Evolutionary conservation across 2,329 filamentous ascomycete genomes (phyloP).

Genomic region (Trichoderma simmonsii): DNA sequence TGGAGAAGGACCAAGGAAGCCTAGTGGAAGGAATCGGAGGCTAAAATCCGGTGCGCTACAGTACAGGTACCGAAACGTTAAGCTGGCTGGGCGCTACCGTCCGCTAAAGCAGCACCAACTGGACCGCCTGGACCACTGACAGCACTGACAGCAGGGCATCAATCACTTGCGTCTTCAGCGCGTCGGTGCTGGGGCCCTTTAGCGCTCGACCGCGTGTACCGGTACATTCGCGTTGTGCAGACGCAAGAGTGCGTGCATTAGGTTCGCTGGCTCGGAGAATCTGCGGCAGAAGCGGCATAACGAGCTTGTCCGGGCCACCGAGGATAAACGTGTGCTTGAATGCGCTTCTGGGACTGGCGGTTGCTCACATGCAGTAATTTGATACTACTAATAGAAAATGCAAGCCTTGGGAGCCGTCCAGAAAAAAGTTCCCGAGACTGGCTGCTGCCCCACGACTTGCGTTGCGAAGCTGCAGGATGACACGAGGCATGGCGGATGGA

Average conservation of each 20-base stretch:
- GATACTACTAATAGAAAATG: background rate
- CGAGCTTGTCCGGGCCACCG: background rate
- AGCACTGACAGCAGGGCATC: background rate
- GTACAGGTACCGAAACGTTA: background rate
- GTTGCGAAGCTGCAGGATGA: background rate
- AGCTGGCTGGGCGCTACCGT: background rate
- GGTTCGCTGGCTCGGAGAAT: background rate
- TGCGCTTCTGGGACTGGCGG: slow-evolving; percentile 1
- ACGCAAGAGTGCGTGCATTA: background rate
- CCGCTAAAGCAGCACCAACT: background rate
- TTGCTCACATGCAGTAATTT: background rate
- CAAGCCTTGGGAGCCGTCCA: background rate
- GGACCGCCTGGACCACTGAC: background rate
- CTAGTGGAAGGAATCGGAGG: background rate
- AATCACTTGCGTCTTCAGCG: background rate
- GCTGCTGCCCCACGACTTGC: background rate
- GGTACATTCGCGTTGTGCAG: background rate
- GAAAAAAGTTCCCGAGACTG: background rate
- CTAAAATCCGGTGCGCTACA: background rate
- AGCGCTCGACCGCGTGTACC: background rate
- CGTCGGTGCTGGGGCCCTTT: background rate
- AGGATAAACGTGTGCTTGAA: background rate
- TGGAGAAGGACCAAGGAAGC: background rate
- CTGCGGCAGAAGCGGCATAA: background rate
- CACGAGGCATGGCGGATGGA: background rate